A percentile compares a stretch with the other conserved stretches of the same genome.
These are phyloP conservation scores for Chimonanthus salicifolius DNA, from an alignment of 164 flowering plant species.

Conservation along the genomic window DNA sequence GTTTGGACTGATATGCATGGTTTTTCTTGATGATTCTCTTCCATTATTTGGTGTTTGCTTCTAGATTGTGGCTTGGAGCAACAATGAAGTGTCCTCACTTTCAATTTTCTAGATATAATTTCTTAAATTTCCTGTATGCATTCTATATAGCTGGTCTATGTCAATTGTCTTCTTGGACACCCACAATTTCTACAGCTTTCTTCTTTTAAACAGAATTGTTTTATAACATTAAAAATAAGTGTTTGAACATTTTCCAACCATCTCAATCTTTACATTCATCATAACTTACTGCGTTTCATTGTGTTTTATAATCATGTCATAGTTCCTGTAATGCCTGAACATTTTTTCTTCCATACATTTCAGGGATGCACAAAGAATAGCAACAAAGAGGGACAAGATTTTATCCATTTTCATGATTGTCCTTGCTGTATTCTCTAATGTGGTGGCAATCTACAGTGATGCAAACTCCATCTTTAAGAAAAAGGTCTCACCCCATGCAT, in stretches of 20 bases:
- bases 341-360: conserved; percentile 4
- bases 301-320: not conserved
- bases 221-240: too few species aligned
- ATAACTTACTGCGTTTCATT: too few species aligned
- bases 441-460: conserved; percentile 85
- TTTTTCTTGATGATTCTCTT: not conserved
- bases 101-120: too few species aligned
- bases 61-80: not conserved
- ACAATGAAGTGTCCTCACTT: too few species aligned
- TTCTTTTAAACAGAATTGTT: too few species aligned
- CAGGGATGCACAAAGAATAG: conserved; percentile 73
- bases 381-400: conserved; percentile 74
- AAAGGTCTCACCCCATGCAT: conserved; percentile 31
- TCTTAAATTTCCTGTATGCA: too few species aligned
- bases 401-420: conserved; percentile 65
- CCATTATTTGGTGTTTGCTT: not conserved
- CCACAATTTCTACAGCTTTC: too few species aligned
- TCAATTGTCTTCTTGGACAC: too few species aligned
- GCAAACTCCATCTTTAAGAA: conserved; percentile 71
- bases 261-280: not conserved
- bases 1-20: too few species aligned
- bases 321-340: not conserved
- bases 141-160: too few species aligned
- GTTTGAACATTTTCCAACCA: not conserved
- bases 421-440: conserved; percentile 72